phyloP scores from a whole-genome alignment of 83 land plant genomes.

The Picea abies region DNA sequence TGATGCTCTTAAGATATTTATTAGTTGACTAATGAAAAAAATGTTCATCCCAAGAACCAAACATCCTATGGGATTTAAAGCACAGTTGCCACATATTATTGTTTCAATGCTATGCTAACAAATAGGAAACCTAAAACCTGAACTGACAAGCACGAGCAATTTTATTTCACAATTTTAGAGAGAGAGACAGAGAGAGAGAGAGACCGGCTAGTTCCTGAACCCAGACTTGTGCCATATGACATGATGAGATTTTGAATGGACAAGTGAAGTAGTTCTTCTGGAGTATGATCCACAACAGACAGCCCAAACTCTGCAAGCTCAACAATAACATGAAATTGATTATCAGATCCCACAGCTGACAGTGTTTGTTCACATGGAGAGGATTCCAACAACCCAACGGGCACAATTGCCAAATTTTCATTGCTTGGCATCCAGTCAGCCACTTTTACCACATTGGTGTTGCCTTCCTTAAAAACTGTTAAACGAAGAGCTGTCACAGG shows the following conservation, averaged over 20 bases:
- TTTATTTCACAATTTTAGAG: background rate
- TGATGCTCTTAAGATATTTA: no score
- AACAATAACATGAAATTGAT: slow-evolving; percentile 79
- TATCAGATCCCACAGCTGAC: slow-evolving; percentile 27
- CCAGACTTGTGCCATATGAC: slow-evolving; percentile 87
- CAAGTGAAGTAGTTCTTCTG: slow-evolving; percentile 90
- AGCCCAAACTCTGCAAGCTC: slow-evolving; percentile 92
- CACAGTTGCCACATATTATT: background rate
- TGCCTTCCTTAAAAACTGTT: slow-evolving; percentile 68
- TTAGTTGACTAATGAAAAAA: no score
- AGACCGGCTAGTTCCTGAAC: slow-evolving; percentile 87
- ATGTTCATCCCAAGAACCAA: no score
- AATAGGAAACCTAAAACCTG: background rate
- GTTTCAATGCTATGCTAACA: background rate
- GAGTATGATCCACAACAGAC: slow-evolving; percentile 93
- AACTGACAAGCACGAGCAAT: background rate
- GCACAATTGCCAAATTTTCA: slow-evolving; percentile 31
- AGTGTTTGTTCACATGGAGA: background rate
- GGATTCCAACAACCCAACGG: slow-evolving; percentile 26
- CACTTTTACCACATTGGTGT: slow-evolving; percentile 62
- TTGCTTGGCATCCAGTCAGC: slow-evolving; percentile 86
- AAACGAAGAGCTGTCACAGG: slow-evolving; percentile 61
- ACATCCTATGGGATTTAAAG: no score
- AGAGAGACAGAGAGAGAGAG: slow-evolving; percentile 5
- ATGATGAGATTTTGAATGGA: slow-evolving; percentile 83